A percentile compares a stretch with the other conserved stretches of the same genome.
Evolutionary conservation across 2,329 filamentous ascomycete species (phyloP).

Genomic region (Claviceps maximensis): DNA sequence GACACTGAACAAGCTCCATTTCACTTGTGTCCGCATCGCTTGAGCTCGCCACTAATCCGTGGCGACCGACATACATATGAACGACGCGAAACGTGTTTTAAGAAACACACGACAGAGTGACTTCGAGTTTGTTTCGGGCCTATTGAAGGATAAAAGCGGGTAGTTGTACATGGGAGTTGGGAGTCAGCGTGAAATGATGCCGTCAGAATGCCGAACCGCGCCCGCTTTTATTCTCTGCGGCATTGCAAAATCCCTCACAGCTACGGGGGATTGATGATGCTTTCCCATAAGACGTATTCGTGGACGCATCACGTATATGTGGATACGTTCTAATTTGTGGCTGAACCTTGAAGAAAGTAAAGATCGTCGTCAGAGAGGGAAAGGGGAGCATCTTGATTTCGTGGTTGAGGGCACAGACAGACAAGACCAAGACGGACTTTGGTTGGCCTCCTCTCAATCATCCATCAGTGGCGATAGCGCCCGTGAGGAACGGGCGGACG

Average conservation of each 20-base stretch:
- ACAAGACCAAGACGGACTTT: neutral
- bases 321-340: neutral
- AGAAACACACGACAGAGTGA: neutral
- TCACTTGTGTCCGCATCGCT: neutral
- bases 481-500: neutral
- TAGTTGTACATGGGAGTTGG: neutral
- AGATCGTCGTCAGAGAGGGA: neutral
- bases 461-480: neutral
- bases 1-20: neutral
- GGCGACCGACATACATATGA: neutral
- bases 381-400: neutral
- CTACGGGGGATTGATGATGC: neutral
- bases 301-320: neutral
- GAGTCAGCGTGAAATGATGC: neutral
- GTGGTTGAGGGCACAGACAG: neutral
- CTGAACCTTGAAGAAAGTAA: neutral
- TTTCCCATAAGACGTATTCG: neutral
- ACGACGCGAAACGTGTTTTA: neutral
- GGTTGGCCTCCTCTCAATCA: neutral
- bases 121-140: neutral
- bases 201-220: neutral
- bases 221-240: neutral
- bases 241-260: neutral
- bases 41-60: neutral
- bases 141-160: neutral